A percentile compares a stretch with the other conserved stretches of the same genome.
Conservation (phyloP, 352 stramenopile genomes). For the Globisporangium uncinulatum region DNA sequence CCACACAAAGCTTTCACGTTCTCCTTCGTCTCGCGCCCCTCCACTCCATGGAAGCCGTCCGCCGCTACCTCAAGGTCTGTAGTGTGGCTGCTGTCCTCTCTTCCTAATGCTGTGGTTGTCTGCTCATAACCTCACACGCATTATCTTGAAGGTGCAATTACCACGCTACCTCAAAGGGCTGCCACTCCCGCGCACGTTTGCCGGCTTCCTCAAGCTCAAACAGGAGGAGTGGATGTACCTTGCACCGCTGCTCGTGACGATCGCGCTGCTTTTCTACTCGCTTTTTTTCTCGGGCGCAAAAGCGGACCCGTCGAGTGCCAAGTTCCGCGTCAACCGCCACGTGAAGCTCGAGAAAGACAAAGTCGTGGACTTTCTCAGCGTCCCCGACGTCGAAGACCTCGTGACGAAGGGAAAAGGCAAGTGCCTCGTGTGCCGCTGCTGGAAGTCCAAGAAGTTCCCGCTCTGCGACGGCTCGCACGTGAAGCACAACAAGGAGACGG, state of each 20-base stretch:
- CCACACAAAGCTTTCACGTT: background rate
- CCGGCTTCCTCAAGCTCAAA: constrained; percentile 80
- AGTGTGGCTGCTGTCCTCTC: background rate
- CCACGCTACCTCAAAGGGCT: constrained; percentile 81
- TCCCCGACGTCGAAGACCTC: constrained; percentile 77
- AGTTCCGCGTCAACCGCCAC: constrained; percentile 62
- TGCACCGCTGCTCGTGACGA: constrained; percentile 72
- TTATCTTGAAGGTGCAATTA: constrained; percentile 37
- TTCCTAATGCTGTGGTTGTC: background rate
- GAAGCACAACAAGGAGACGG: constrained; percentile 87
- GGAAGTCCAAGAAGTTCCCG: constrained; percentile 88
- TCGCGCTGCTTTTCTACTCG: constrained; percentile 64
- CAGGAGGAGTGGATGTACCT: constrained; percentile 83
- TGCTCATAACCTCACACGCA: background rate
- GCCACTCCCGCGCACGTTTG: constrained; percentile 76
- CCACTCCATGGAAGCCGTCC: constrained; percentile 66
- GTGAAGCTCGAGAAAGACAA: constrained; percentile 79
- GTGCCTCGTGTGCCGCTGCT: constrained; percentile 79
- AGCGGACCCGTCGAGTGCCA: constrained; percentile 27
- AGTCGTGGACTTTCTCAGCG: constrained; percentile 58
- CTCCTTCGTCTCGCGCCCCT: background rate
- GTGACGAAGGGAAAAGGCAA: constrained; percentile 72
- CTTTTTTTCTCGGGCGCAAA: constrained; percentile 52
- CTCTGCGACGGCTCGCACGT: constrained; percentile 74
- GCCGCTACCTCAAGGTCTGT: constrained; percentile 69